Evolutionary conservation across 805 yeast species (phyloP).

Genomic region (Kodamaea laetipori): DNA sequence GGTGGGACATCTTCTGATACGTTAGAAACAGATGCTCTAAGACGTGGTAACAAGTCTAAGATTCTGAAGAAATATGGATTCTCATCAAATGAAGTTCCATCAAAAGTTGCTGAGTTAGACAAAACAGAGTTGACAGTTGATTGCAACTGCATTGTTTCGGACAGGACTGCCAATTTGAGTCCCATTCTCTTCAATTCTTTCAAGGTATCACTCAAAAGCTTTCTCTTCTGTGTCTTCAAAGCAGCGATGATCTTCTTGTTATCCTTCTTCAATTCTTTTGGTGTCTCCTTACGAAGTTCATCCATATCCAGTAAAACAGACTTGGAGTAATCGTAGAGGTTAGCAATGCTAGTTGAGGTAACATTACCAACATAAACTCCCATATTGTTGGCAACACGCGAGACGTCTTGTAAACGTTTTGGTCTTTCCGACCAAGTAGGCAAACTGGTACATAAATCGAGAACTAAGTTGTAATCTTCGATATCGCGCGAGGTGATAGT

Average conservation of each 20-base stretch:
- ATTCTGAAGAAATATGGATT: conserved; percentile 65
- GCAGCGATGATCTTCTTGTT: conserved; percentile 69
- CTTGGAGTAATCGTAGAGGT: conserved; percentile 55
- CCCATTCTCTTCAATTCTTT: conserved; percentile 79
- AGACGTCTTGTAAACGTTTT: conserved; percentile 51
- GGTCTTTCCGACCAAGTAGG: conserved; percentile 60
- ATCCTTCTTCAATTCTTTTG: conserved; percentile 66
- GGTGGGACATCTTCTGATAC: conserved; percentile 76
- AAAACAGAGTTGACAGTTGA: conserved; percentile 64
- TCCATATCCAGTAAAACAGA: conserved; percentile 60
- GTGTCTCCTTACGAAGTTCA: conserved; percentile 74
- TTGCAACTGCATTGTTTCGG: conserved; percentile 66
- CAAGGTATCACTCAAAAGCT: conserved; percentile 72
- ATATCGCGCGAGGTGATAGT: neutral
- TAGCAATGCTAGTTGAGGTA: conserved; percentile 42
- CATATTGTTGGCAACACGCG: conserved; percentile 59
- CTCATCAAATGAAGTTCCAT: conserved; percentile 35
- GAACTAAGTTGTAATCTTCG: neutral
- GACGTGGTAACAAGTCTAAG: conserved; percentile 77
- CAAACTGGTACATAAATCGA: conserved; percentile 21
- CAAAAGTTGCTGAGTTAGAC: conserved; percentile 52
- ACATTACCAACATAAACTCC: conserved; percentile 43
- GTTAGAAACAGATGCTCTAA: conserved; percentile 62
- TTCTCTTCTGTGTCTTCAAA: conserved; percentile 78
- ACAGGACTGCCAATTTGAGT: conserved; percentile 61